A percentile compares a stretch with the other conserved stretches of the same genome.
Evolutionary conservation across 139 green algal genomes (phyloP).

Genomic region (Dunaliella sp.): DNA sequence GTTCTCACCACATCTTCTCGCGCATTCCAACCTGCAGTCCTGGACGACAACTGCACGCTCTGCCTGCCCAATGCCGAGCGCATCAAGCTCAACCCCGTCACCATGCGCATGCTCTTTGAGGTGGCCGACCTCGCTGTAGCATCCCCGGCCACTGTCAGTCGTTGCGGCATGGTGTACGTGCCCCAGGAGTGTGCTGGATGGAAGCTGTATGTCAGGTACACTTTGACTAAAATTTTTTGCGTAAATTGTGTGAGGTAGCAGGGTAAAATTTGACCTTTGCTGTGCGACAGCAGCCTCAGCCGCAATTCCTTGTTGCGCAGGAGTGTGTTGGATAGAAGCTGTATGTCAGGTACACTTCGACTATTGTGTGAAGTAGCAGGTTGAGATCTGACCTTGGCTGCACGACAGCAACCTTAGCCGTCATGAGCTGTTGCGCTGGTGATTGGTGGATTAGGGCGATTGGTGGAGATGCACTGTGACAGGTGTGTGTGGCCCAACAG

Average conservation of each 20-base stretch:
- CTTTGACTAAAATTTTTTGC: not conserved
- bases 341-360: constrained; percentile 44
- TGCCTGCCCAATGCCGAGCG: constrained; percentile 82
- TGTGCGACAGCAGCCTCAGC: not conserved
- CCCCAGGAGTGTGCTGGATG: constrained; percentile 63
- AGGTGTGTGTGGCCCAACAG: no score
- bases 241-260: not conserved
- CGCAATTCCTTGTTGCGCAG: constrained; percentile 41
- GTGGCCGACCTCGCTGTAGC: constrained; percentile 75
- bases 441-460: constrained; percentile 58
- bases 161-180: constrained; percentile 84
- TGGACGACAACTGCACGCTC: constrained; percentile 85
- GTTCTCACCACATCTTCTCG: no score
- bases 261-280: not conserved
- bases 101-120: constrained; percentile 86
- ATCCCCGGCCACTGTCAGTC: constrained; percentile 70
- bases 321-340: constrained; percentile 64
- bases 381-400: not conserved
- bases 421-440: constrained; percentile 45
- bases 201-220: constrained; percentile 47
- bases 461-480: no score
- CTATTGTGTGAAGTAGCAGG: not conserved
- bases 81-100: constrained; percentile 76
- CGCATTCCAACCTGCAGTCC: constrained; percentile 37
- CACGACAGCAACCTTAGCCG: not conserved